Base-by-base conservation (phyloP, 441 rosid genomes). In the Monsonia emarginata region DNA sequence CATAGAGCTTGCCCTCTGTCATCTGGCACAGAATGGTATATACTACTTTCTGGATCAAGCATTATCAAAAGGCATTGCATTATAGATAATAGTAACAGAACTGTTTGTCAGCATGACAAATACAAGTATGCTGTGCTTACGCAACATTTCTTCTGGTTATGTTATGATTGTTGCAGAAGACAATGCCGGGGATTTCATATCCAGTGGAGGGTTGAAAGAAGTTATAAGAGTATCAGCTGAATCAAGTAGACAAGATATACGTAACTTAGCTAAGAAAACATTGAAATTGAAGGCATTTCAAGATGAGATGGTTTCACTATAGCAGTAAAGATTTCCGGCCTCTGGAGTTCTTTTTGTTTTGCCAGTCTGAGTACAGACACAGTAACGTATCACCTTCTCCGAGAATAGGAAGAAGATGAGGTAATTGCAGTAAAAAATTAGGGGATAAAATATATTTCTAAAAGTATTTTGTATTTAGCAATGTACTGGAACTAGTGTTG, bases 1-100 rank as follows among this genome's bases (percentile, higher is more conserved):
- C 59, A 72, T 88, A 5, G 98, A 93, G 83, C 96, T 93, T 42
- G 87, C 97, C 14, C 85, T 94, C 63, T 94, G 98, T 79, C 97
- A 94, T 82, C 81, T 89, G 76, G 96, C 96, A 65, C 97, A 94
- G 80, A 94, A 89, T 36, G 89, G 99, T 90, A 79, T 90, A 79
- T 79, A 60, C 58, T 27, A 4, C 57, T 40, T 22, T 0, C 52
- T 24, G 27, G 21, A 26, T 16, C 28, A 1, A 30, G 36, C n/a
- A 25, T 26, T 58, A 58, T 26, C 31, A 2, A 58, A 26, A 5
- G 19, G 8, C 19, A n/a, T n/a, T n/a, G n/a, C n/a, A n/a, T n/a
- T n/a, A n/a, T n/a, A n/a, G n/a, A n/a, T n/a, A n/a, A n/a, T n/a
- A n/a, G n/a, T n/a, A n/a, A n/a, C n/a, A n/a, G n/a, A n/a, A n/a